Conservation (phyloP, 1,284 basidiomycete species). For the Ustilago shanxiensis region DNA sequence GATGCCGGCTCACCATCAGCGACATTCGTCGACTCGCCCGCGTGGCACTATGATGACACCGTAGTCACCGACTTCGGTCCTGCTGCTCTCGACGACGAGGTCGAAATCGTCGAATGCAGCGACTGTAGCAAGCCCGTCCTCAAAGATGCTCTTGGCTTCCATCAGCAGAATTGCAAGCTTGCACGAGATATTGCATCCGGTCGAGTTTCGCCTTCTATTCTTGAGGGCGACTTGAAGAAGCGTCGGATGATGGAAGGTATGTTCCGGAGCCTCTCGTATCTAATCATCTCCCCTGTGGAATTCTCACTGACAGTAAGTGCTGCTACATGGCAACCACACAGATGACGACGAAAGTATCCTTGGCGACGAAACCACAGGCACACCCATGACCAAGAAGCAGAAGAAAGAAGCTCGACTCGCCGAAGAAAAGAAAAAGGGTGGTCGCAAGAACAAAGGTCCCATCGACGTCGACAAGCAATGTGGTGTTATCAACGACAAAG, state of each 20-base stretch:
- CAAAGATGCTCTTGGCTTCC: slow-evolving; percentile 53
- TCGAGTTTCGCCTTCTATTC: slow-evolving; percentile 53
- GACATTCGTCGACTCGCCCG: slow-evolving; percentile 33
- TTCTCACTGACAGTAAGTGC: not conserved
- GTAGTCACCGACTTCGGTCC: slow-evolving; percentile 67
- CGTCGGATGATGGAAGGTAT: slow-evolving; percentile 52
- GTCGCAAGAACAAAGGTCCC: slow-evolving; percentile 57
- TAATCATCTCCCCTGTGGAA: not conserved
- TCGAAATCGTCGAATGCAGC: slow-evolving; percentile 59
- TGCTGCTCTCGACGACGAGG: slow-evolving; percentile 60
- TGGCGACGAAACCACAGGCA: slow-evolving; percentile 25
- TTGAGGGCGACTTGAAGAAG: slow-evolving; percentile 53
- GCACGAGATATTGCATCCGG: slow-evolving; percentile 57
- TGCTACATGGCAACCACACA: too few species aligned
- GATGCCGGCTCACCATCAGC: slow-evolving; percentile 33
- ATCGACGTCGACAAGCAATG: slow-evolving; percentile 90
- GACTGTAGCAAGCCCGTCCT: slow-evolving; percentile 62
- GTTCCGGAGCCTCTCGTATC: slow-evolving; percentile 5
- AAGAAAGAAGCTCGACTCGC: slow-evolving; percentile 42
- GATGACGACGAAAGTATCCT: slow-evolving; percentile 46
- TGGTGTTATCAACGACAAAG: slow-evolving; percentile 97
- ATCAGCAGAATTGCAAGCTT: slow-evolving; percentile 61
- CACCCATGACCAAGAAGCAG: slow-evolving; percentile 35
- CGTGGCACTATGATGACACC: slow-evolving; percentile 63
- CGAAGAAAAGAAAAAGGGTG: slow-evolving; percentile 50